A percentile compares a stretch with the other conserved stretches of the same genome.
phyloP scores from a whole-genome alignment of 1,284 basidiomycete genomes.

The Singerocomus inundabilis region DNA sequence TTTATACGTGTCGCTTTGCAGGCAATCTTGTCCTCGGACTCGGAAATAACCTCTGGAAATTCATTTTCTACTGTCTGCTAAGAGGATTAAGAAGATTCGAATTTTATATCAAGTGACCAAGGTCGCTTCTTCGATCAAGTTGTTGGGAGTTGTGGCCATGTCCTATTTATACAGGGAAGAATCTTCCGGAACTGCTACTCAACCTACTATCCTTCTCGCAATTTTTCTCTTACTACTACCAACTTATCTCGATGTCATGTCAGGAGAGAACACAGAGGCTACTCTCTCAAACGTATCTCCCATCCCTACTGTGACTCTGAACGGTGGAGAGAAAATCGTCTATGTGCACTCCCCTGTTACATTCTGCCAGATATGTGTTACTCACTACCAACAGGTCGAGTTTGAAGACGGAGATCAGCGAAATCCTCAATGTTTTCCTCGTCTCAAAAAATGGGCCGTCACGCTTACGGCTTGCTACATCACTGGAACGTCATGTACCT shows the following conservation, averaged over 20 bases:
- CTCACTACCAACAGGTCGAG: slow-evolving; percentile 23
- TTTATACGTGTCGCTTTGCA: no score
- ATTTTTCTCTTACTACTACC: background rate
- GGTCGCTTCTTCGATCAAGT: slow-evolving; percentile 1
- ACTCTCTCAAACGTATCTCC: slow-evolving; percentile 1
- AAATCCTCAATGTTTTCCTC: slow-evolving; percentile 24
- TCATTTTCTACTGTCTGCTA: no score
- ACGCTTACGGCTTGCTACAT: slow-evolving; percentile 25
- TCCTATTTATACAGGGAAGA: slow-evolving; percentile 17
- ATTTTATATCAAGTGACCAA: background rate
- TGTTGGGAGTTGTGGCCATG: background rate
- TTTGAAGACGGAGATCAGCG: slow-evolving; percentile 27
- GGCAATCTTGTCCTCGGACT: no score
- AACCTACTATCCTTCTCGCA: background rate
- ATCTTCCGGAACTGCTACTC: background rate
- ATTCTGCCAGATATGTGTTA: background rate
- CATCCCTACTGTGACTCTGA: background rate
- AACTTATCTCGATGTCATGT: slow-evolving; percentile 8
- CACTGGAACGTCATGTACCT: slow-evolving; percentile 16
- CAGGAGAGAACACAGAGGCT: slow-evolving; percentile 2
- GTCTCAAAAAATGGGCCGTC: slow-evolving; percentile 28
- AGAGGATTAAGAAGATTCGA: no score
- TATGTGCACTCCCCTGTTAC: slow-evolving; percentile 3
- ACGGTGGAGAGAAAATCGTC: background rate
- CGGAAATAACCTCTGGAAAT: no score